Percentiles rank a stretch among this genome's conserved stretches.
Evolutionary conservation across 139 green algal species (phyloP).

Genomic region (Pycnococcus provasolii): DNA sequence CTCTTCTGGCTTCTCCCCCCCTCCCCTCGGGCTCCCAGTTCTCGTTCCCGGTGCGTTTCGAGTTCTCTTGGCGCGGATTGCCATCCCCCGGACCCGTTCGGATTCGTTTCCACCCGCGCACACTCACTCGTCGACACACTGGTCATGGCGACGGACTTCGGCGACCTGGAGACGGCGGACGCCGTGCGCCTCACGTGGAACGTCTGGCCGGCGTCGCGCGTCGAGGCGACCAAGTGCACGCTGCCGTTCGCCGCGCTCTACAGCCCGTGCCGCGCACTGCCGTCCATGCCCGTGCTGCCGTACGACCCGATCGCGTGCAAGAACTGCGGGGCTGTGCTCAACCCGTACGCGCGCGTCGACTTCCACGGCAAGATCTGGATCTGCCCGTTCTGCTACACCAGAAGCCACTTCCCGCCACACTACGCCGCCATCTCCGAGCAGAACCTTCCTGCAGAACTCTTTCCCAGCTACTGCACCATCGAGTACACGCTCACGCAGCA

Average conservation of each 20-base stretch:
- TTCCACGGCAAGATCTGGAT: constrained; percentile 86
- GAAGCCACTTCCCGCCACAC: constrained; percentile 35
- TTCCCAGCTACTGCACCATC: constrained; percentile 85
- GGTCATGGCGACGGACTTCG: constrained; percentile 25
- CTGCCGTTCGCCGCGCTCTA: constrained; percentile 86
- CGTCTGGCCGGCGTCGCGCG: constrained; percentile 81
- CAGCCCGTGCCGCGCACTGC: constrained; percentile 69
- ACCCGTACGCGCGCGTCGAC: constrained; percentile 83
- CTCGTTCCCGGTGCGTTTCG: too few species aligned
- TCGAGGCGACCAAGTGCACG: constrained; percentile 92
- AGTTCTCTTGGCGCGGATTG: too few species aligned
- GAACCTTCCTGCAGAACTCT: constrained; percentile 89
- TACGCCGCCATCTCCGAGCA: constrained; percentile 75
- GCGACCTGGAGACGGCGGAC: constrained; percentile 62
- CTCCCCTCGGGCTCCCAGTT: too few species aligned
- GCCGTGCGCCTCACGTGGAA: constrained; percentile 84
- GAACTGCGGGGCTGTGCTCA: constrained; percentile 77
- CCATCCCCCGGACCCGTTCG: too few species aligned
- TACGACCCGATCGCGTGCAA: constrained; percentile 95
- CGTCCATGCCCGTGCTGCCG: constrained; percentile 72
- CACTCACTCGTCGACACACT: too few species aligned
- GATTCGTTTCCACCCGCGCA: too few species aligned
- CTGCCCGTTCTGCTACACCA: constrained; percentile 85
- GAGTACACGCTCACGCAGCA: constrained; percentile 76
- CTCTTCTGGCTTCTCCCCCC: too few species aligned